phyloP scores from a whole-genome alignment of 2,329 filamentous ascomycete genomes.

The Shiraia sp. region DNA sequence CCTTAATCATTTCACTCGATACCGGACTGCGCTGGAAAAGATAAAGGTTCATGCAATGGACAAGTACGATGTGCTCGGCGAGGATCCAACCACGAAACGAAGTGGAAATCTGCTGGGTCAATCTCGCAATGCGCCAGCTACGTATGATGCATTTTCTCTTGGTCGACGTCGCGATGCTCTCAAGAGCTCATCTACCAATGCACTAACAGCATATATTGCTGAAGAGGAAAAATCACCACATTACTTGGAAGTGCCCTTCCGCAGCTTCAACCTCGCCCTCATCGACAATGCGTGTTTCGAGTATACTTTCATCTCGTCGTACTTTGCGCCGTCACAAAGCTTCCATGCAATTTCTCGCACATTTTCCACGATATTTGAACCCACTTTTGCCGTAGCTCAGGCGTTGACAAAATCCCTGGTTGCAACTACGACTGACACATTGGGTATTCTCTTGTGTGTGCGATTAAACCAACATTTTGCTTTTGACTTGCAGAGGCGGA shows the following conservation, averaged over 20 bases:
- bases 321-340: slow-evolving; percentile 79
- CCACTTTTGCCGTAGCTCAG: slow-evolving; percentile 84
- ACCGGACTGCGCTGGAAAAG: slow-evolving; percentile 80
- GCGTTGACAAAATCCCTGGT: slow-evolving; percentile 75
- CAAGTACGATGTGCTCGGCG: slow-evolving; percentile 79
- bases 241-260: slow-evolving; percentile 87
- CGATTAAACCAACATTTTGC: slow-evolving; percentile 91
- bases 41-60: slow-evolving; percentile 83
- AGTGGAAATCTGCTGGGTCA: slow-evolving; percentile 46
- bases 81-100: slow-evolving; percentile 73
- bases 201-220: slow-evolving; percentile 83
- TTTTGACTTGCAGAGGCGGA: slow-evolving; percentile 89
- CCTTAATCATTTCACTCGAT: slow-evolving; percentile 84
- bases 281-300: slow-evolving; percentile 94
- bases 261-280: slow-evolving; percentile 91
- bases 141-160: slow-evolving; percentile 86
- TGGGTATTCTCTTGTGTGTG: slow-evolving; percentile 89
- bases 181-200: slow-evolving; percentile 71
- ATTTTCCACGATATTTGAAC: slow-evolving; percentile 86
- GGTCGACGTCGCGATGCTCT: slow-evolving; percentile 85
- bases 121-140: slow-evolving; percentile 53
- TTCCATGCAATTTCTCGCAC: slow-evolving; percentile 79
- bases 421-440: slow-evolving; percentile 76
- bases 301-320: slow-evolving; percentile 88
- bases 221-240: slow-evolving; percentile 87